phyloP scores from a whole-genome alignment of 768 basidiomycete genomes.

The Trametes coccinea region DNA sequence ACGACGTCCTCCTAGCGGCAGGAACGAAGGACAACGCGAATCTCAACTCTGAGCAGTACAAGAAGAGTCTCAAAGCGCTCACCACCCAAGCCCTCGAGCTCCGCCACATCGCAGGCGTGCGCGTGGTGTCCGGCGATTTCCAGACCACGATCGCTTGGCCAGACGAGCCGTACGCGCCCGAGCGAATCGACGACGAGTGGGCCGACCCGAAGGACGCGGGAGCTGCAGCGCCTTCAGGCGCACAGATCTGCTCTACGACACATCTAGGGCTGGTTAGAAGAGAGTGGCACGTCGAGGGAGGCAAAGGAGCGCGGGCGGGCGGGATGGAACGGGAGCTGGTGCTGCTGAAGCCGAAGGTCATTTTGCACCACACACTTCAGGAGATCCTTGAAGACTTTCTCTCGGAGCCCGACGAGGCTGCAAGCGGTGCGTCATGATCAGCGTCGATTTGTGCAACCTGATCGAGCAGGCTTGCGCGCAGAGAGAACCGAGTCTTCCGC shows the following conservation, averaged over 20 bases:
- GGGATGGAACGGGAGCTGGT: neutral
- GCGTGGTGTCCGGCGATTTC: constrained; percentile 12
- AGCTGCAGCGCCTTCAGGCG: neutral
- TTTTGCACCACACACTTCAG: neutral
- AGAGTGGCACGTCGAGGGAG: neutral
- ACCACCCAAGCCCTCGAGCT: constrained; percentile 7
- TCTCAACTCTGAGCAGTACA: neutral
- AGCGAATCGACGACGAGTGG: constrained; percentile 18
- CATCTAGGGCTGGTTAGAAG: neutral
- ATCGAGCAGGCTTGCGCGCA: neutral
- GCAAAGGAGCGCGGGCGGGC: neutral
- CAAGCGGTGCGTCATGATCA: neutral
- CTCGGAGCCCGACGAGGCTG: neutral
- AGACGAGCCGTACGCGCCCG: neutral
- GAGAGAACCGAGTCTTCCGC: too few species aligned
- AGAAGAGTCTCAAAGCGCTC: neutral
- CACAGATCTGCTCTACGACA: constrained; percentile 1
- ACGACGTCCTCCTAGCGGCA: constrained; percentile 6
- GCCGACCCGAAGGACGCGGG: neutral
- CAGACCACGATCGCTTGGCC: neutral
- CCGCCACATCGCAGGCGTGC: constrained; percentile 11
- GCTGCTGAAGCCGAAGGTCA: constrained; percentile 10
- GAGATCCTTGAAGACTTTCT: neutral
- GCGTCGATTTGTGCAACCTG: neutral
- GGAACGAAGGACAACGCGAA: neutral